These are phyloP conservation scores for Aspergillus nidulans DNA, from an alignment of 495 filamentous ascomycete genomes.

Conservation along the genomic window DNA sequence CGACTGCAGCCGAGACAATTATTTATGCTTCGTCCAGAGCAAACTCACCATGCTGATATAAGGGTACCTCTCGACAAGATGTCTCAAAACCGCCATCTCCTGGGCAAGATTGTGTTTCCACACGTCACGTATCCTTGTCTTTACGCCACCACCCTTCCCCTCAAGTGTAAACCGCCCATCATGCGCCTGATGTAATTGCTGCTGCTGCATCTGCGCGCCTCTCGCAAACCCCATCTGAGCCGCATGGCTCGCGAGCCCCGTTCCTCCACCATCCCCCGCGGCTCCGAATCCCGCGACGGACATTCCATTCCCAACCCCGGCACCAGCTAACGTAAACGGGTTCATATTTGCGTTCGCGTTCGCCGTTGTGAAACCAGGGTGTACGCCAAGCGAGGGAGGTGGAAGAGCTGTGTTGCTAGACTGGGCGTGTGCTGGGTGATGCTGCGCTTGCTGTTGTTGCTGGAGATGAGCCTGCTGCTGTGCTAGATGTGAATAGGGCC, in stretches of 20 bases:
- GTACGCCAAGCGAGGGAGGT: conserved; percentile 53
- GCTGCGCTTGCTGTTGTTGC: conserved; percentile 47
- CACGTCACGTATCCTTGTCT: conserved; percentile 84
- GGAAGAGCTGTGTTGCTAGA: conserved; percentile 54
- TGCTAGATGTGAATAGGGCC: conserved; percentile 37
- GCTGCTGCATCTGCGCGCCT: conserved; percentile 67
- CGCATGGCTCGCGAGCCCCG: conserved; percentile 83
- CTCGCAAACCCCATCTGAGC: conserved; percentile 82
- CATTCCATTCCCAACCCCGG: conserved; percentile 49
- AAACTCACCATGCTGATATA: conserved; percentile 90
- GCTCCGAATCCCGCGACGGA: conserved; percentile 53
- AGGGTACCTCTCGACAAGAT: conserved; percentile 81
- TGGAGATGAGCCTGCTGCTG: conserved; percentile 45
- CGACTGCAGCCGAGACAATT: not conserved
- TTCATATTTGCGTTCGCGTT: conserved; percentile 65
- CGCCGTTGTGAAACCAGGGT: conserved; percentile 53
- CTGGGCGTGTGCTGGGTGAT: conserved; percentile 47
- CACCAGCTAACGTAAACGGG: conserved; percentile 58
- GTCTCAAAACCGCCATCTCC: conserved; percentile 76
- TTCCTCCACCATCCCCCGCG: conserved; percentile 62
- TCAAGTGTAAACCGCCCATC: conserved; percentile 44
- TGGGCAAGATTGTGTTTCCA: conserved; percentile 89
- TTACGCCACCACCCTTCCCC: conserved; percentile 43
- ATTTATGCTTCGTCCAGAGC: not conserved
- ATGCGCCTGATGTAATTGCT: conserved; percentile 52